phyloP scores from a whole-genome alignment of 192 early-diverging fungal species.

The Coemansia erecta region DNA sequence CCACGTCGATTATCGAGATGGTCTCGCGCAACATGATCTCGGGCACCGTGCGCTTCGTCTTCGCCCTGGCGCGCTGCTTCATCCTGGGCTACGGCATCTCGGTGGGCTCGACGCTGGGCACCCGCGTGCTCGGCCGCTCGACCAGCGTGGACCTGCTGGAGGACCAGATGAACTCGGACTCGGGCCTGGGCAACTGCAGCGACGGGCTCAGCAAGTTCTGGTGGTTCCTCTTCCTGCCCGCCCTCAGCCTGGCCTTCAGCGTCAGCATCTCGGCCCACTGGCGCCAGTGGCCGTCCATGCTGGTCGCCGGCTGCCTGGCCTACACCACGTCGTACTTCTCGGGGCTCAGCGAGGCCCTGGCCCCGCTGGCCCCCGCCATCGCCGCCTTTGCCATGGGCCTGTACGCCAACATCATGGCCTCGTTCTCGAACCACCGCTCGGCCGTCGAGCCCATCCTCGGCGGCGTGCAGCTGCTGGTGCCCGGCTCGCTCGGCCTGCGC shows the following conservation, averaged over 20 bases:
- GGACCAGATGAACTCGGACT: slow-evolving; percentile 20
- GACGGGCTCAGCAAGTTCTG: slow-evolving; percentile 46
- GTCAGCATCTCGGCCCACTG: slow-evolving; percentile 60
- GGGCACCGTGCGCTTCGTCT: slow-evolving; percentile 80
- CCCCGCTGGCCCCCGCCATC: slow-evolving; percentile 61
- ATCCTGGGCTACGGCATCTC: slow-evolving; percentile 74
- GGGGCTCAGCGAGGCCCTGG: slow-evolving; percentile 53
- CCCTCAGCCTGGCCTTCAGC: slow-evolving; percentile 56
- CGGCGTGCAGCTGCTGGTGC: slow-evolving; percentile 79
- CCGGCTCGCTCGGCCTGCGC: slow-evolving; percentile 75
- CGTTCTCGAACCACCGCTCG: slow-evolving; percentile 63
- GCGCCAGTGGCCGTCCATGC: slow-evolving; percentile 73
- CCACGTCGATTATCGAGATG: slow-evolving; percentile 83
- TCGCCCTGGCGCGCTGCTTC: slow-evolving; percentile 76
- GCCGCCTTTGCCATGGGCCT: slow-evolving; percentile 79
- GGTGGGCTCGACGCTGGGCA: slow-evolving; percentile 60
- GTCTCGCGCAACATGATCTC: slow-evolving; percentile 84
- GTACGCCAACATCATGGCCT: slow-evolving; percentile 71
- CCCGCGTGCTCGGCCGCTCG: slow-evolving; percentile 56
- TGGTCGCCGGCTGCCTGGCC: slow-evolving; percentile 64
- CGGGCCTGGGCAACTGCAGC: slow-evolving; percentile 37
- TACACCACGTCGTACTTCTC: slow-evolving; percentile 69
- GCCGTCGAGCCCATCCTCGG: slow-evolving; percentile 79
- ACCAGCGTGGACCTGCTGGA: slow-evolving; percentile 21
- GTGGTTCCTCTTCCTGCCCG: slow-evolving; percentile 61